Base-by-base conservation (phyloP, 2,329 filamentous ascomycete species). In the Aspergillus luchuensis region DNA sequence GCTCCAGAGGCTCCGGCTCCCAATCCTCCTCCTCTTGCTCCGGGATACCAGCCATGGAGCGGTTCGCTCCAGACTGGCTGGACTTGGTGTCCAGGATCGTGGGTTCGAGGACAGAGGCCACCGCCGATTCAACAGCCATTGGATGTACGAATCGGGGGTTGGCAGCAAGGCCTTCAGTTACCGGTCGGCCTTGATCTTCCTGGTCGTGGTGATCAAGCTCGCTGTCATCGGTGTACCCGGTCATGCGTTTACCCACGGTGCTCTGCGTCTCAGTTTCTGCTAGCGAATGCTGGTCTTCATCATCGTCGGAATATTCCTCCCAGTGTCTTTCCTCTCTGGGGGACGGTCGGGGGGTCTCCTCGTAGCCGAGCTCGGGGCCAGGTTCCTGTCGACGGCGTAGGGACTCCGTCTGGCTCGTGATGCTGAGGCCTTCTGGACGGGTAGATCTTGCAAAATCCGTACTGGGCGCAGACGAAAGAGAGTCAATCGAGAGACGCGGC, bases 91-190 rank as follows among this genome's bases (percentile, higher is more conserved):
- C 93, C 56, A 97, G 73, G 11, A 89, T 85, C 2, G 92, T 96
- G 0, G 92, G 94, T 17, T 92, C 91, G 68, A 95, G 89, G 6
- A 98, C 81, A 15, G 93, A 97, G 7, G 94, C 94, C 10, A 98
- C 93, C 8, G 90, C 91, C 13, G 93, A 97, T 75, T 97, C 93
- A 0, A 96, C 88, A 2, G 85, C 91, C 36, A 87, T 72, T 2
- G 86, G 88, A 67, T 92, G 87, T 3, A 96, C 84, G 70, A 92
- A 89, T 66, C 91, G 84, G 2, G 92, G 89, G 67, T 91, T 96
- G 10, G 88, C 87, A 45, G 84, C 90, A 50, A 85, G 85, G 25
- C 85, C 89, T 19, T 85, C 86, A 30, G 85, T 86, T 25, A 97
- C 87, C 58, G 91, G 86, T 67, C 91, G 90, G 33, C 87, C 88